phyloP scores from a whole-genome alignment of 2,329 filamentous ascomycete species.

The Microcyclosporella mali region DNA sequence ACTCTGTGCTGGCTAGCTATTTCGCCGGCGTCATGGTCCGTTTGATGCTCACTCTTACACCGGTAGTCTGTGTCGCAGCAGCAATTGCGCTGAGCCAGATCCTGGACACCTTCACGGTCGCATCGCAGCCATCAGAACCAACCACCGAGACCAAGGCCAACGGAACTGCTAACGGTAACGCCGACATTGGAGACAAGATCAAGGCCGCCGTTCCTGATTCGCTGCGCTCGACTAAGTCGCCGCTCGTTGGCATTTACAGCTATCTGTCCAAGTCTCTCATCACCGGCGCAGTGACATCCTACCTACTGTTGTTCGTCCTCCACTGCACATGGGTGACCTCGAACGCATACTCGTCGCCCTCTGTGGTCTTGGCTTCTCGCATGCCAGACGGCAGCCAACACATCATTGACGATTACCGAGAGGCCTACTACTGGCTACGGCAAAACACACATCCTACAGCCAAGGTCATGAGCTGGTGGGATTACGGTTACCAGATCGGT shows the following conservation, averaged over 20 bases:
- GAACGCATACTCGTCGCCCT: constrained; percentile 96
- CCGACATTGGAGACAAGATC: constrained; percentile 47
- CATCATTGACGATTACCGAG: constrained; percentile 98
- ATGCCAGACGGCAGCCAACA: constrained; percentile 93
- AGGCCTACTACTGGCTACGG: constrained; percentile 98
- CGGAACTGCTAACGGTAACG: constrained; percentile 34
- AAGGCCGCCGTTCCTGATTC: constrained; percentile 49
- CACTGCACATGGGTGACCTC: constrained; percentile 99
- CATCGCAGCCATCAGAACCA: constrained; percentile 52
- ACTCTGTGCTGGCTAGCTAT: constrained; percentile 93
- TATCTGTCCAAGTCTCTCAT: constrained; percentile 73
- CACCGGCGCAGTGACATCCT: constrained; percentile 64
- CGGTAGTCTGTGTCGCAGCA: constrained; percentile 89
- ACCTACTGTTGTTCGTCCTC: constrained; percentile 86
- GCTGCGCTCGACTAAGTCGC: constrained; percentile 65
- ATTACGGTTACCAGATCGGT: constrained; percentile 99
- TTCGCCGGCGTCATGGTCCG: constrained; percentile 99
- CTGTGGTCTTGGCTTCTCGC: constrained; percentile 86
- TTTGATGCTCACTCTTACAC: constrained; percentile 94
- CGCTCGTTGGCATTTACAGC: constrained; percentile 77
- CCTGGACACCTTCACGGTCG: constrained; percentile 74
- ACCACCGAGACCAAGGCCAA: constrained; percentile 36
- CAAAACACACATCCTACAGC: constrained; percentile 93
- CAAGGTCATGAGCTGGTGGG: constrained; percentile 99
- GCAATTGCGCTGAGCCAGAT: constrained; percentile 83